Evolutionary conservation across 305 asterid genomes (phyloP), one percentile per base, ranked within the genome.

Genomic region (Fraxinus baroniana): DNA sequence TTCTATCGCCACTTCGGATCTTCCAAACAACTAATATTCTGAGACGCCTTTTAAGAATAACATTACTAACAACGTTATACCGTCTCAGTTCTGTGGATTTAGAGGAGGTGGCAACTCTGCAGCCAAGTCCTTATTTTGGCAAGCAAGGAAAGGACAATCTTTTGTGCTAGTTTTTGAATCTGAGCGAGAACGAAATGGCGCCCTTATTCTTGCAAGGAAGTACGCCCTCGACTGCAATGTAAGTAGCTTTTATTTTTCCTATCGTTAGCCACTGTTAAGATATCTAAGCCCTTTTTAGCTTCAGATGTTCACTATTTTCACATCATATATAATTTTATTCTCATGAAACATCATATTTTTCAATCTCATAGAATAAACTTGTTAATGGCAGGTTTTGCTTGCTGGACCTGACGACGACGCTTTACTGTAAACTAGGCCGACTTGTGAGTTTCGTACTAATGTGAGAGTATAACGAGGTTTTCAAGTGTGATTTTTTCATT

Each of bases 371-470:
- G 26, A 5, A 1, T 75, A 55, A 20, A 36, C 18, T 12, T 52
- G 35, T 32, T 30, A 76, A 71, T 64, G 83, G 37, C 93, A 96
- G 99, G 95, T 96, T 5, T 84, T 90, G 82, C 98, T 96, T 82
- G 98, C 95, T 13, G 99, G 99, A 81, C 99, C 98, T 72, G 99
- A 94, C 64, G 99, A 96, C 3, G 97, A 96, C 49, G 98, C 98
- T 18, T 79, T 93, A 88, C 79, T 93, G 89, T 95, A 88, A 89
- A 87, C 78, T 18, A 77, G 88, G 83, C 86, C 71, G 88, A 86
- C 86, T 71, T 71, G 81, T 64, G 83, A 78, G 74, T 39, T 82
- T 79, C 81, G 78, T 28, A 81, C 88, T 84, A 88, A 90, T 87
- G 83, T 18, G 83, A 84, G 86, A 84, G 77, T 80, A 73, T 78